phyloP scores from a whole-genome alignment of 2,329 filamentous ascomycete species.

The Colletotrichum salicis region DNA sequence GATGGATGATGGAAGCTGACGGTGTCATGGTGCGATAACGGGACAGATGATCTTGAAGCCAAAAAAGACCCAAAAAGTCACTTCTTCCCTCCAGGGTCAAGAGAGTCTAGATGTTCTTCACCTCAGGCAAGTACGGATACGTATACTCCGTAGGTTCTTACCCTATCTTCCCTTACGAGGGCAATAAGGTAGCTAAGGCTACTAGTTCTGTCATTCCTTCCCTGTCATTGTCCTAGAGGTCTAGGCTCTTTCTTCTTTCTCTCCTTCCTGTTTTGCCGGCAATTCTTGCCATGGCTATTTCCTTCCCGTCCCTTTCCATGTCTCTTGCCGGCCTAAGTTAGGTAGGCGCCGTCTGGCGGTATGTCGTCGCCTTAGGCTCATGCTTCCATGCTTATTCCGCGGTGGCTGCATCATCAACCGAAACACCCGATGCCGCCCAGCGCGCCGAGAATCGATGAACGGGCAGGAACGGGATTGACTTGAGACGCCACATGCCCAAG shows the following conservation, averaged over 20 bases:
- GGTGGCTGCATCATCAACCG: conserved; percentile 33
- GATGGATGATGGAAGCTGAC: too few species aligned
- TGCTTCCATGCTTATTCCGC: conserved; percentile 19
- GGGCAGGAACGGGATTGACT: conserved; percentile 26
- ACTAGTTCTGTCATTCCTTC: not conserved
- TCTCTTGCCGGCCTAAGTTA: not conserved
- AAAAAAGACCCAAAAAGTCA: not conserved
- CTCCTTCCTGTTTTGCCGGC: not conserved
- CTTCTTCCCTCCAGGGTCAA: not conserved
- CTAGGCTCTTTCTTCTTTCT: not conserved
- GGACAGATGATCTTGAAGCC: too few species aligned
- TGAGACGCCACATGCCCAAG: conserved; percentile 27
- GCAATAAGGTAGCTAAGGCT: not conserved
- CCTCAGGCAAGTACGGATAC: not conserved
- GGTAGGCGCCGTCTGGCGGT: not conserved
- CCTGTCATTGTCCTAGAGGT: not conserved
- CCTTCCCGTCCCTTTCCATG: conserved; percentile 6
- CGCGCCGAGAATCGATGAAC: conserved; percentile 19
- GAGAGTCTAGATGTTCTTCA: not conserved
- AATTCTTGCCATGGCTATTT: not conserved
- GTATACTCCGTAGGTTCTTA: not conserved
- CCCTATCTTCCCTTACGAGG: not conserved
- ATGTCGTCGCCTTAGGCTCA: conserved; percentile 36
- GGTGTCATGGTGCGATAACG: too few species aligned
- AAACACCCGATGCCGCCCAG: conserved; percentile 25